These are phyloP conservation scores for Trichoderma citrinoviride DNA, from an alignment of 2,329 filamentous ascomycete species.

Conservation along the genomic window DNA sequence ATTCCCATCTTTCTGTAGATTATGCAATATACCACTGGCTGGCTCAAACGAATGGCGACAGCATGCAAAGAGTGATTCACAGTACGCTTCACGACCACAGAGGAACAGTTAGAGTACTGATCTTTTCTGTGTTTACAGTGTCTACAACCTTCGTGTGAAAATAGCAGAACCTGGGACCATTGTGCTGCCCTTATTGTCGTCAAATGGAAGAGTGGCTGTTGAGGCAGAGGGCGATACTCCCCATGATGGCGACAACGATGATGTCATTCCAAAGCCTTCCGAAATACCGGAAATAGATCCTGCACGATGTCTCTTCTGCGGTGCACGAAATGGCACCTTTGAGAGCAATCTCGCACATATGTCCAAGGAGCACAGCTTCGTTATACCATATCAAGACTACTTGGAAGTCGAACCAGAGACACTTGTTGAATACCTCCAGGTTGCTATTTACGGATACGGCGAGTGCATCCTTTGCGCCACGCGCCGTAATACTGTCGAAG, in stretches of 20 bases:
- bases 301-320: conserved; percentile 45
- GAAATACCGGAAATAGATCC: conserved; percentile 29
- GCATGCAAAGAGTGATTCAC: conserved; percentile 29
- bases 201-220: background rate
- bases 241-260: background rate
- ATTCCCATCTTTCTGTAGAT: conserved; percentile 25
- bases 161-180: conserved; percentile 26
- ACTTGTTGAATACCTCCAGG: conserved; percentile 47
- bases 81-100: conserved; percentile 23
- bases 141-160: conserved; percentile 28
- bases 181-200: conserved; percentile 19
- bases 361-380: conserved; percentile 47
- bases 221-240: background rate
- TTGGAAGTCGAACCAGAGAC: conserved; percentile 47
- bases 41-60: conserved; percentile 25
- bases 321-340: conserved; percentile 30
- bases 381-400: conserved; percentile 39
- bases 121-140: conserved; percentile 17
- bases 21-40: conserved; percentile 26
- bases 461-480: conserved; percentile 53
- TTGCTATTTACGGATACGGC: conserved; percentile 48
- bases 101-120: background rate
- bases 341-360: conserved; percentile 47
- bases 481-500: conserved; percentile 42
- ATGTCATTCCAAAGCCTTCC: background rate